These are phyloP conservation scores for Irpex lacteus DNA, from an alignment of 1,284 basidiomycete genomes.

Conservation along the genomic window DNA sequence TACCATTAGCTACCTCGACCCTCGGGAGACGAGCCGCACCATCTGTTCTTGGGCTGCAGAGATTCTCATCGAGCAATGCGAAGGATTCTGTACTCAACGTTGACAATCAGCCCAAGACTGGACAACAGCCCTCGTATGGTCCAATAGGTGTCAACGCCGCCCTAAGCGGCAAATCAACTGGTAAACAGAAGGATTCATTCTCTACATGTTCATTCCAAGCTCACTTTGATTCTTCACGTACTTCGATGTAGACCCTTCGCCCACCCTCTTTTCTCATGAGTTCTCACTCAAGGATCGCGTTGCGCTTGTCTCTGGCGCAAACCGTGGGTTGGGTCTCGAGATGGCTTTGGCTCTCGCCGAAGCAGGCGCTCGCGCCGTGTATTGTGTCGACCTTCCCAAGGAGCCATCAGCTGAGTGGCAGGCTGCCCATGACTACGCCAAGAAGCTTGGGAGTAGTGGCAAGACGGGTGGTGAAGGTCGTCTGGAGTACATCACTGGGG, in stretches of 20 bases:
- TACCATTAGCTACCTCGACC: background rate
- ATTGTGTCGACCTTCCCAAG: conserved; percentile 72
- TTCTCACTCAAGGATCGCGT: conserved; percentile 77
- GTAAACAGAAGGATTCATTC: conserved; percentile 1
- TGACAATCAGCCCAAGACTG: conserved; percentile 35
- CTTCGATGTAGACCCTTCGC: conserved; percentile 16
- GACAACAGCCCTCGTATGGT: conserved; percentile 43
- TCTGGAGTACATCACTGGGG: conserved; percentile 64
- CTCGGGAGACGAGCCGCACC: background rate
- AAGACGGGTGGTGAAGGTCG: conserved; percentile 35
- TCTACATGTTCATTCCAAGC: background rate
- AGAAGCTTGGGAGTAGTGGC: conserved; percentile 32
- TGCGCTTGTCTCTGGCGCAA: conserved; percentile 75
- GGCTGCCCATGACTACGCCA: conserved; percentile 52
- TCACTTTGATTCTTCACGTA: background rate
- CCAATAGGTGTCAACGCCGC: conserved; percentile 64
- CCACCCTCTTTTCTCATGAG: conserved; percentile 56
- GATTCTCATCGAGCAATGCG: conserved; percentile 11
- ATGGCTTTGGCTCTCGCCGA: conserved; percentile 78
- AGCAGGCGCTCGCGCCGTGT: conserved; percentile 72
- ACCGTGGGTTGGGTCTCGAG: conserved; percentile 80
- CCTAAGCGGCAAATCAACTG: conserved; percentile 37
- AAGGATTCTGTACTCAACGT: conserved; percentile 13
- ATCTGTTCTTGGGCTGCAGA: background rate
- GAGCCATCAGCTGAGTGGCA: conserved; percentile 68